Evolutionary conservation across 257 asterid species (phyloP).

Genomic region (Petunia axillaris): DNA sequence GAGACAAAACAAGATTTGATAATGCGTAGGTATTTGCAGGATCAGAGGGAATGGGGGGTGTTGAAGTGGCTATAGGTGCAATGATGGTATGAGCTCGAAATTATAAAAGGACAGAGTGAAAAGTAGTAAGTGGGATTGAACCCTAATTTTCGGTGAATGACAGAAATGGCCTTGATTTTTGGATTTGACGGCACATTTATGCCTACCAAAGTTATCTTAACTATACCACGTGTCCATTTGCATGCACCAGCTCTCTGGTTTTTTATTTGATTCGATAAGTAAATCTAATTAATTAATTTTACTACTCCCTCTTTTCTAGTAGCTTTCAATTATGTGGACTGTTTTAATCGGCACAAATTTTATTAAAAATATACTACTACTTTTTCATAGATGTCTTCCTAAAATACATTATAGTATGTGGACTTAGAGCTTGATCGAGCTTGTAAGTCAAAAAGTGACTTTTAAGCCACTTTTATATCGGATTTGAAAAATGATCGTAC

Average conservation of each 20-base stretch:
- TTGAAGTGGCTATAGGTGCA: conserved; percentile 20
- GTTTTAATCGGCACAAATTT: no score
- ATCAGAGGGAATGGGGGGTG: conserved; percentile 10
- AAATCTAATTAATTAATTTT: no score
- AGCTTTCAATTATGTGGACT: no score
- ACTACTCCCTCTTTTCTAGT: no score
- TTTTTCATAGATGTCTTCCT: no score
- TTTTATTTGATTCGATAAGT: neutral
- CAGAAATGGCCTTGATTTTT: conserved; percentile 40
- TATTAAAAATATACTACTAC: no score
- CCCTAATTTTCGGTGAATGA: conserved; percentile 48
- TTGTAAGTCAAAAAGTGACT: no score
- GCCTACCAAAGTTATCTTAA: conserved; percentile 35
- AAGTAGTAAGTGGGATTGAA: conserved; percentile 19
- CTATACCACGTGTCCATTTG: conserved; percentile 57
- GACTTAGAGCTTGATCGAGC: no score
- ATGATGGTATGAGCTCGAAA: neutral
- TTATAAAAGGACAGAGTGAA: neutral
- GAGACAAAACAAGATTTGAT: neutral
- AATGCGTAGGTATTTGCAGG: neutral
- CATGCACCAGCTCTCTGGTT: conserved; percentile 38
- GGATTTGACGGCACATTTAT: conserved; percentile 28
- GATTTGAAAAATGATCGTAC: no score
- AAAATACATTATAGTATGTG: no score
- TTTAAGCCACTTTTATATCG: no score